phyloP scores from a whole-genome alignment of 345 rosid genomes.

The Linum trigynum region DNA sequence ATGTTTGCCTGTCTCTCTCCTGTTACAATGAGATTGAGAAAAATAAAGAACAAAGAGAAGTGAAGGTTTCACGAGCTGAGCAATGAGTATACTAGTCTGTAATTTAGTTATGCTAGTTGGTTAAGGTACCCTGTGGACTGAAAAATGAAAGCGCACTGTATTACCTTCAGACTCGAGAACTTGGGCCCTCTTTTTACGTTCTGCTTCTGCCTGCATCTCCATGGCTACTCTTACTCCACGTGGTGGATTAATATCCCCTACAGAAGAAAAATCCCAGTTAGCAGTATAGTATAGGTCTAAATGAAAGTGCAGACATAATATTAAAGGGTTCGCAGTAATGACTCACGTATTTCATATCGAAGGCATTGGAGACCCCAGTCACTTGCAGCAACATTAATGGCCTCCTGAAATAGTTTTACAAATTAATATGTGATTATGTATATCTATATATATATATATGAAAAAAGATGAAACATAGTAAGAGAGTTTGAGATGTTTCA shows the following conservation, averaged over 20 bases:
- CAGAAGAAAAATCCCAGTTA: constrained; percentile 12
- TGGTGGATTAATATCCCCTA: constrained; percentile 98
- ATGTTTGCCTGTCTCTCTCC: constrained; percentile 64
- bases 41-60: neutral
- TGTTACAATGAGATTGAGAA: constrained; percentile 16
- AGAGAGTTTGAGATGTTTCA: neutral
- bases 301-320: neutral
- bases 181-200: constrained; percentile 87
- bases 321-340: neutral
- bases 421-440: too few relatives aligned
- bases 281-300: neutral
- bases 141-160: neutral
- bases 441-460: too few relatives aligned
- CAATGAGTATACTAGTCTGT: too few relatives aligned
- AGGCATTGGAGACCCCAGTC: constrained; percentile 95
- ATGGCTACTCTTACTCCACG: constrained; percentile 83
- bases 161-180: constrained; percentile 81
- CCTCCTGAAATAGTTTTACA: constrained; percentile 43
- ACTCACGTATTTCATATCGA: constrained; percentile 91
- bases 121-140: neutral
- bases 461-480: neutral
- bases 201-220: constrained; percentile 99
- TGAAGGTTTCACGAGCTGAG: neutral
- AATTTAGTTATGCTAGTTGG: neutral
- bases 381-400: constrained; percentile 83